Base-by-base conservation (phyloP, 179 eudicot genomes). In the Drosera spatulata region DNA sequence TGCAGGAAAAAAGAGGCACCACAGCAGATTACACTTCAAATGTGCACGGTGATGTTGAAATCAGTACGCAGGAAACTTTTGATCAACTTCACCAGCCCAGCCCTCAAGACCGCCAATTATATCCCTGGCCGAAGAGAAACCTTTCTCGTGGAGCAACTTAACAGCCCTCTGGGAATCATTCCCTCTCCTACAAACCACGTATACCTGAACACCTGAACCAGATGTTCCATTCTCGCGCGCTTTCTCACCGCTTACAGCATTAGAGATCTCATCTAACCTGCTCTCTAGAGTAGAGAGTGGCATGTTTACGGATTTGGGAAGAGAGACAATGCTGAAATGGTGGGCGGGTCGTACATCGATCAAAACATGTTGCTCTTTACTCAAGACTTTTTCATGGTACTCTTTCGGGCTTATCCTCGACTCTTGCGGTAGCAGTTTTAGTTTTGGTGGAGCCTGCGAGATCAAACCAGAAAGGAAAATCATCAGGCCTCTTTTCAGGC, bases 91-190 rank as follows among this genome's bases (percentile, higher is more conserved):
- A 40, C 64, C 78, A 13, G 89, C 80, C 99, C 99, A 93, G 4
- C 93, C 77, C 54, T 78, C 80, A 12, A 93, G 63, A 61, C 99
- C 99, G 40, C 99, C 99, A 39, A 86, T 58, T 3, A 93, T 86
- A 69, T 93, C 99, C 75, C 81, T 93, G 7, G 95, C 97, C 4
- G 82, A 77, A 60, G 77, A 58, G 68, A 79, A 85, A 9, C 99
- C 99, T 76, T 70, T 58, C 56, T 80, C 75, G 41, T 75, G 96
- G 9, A 93, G 85, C 54, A 61, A 61, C 13, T 85, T 61, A 60
- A 93, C 96, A 51, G 99, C 99, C 71, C 90, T 86, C 65, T 93
- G 99, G 3, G 99, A 89, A 72, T 93, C 97, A 55, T 93, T 93
- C 55, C 99, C 99, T 73, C 99, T 76, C 81, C 99, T 79, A 66